phyloP scores from a whole-genome alignment of 495 filamentous ascomycete species.

The Penicillium cinerascens region DNA sequence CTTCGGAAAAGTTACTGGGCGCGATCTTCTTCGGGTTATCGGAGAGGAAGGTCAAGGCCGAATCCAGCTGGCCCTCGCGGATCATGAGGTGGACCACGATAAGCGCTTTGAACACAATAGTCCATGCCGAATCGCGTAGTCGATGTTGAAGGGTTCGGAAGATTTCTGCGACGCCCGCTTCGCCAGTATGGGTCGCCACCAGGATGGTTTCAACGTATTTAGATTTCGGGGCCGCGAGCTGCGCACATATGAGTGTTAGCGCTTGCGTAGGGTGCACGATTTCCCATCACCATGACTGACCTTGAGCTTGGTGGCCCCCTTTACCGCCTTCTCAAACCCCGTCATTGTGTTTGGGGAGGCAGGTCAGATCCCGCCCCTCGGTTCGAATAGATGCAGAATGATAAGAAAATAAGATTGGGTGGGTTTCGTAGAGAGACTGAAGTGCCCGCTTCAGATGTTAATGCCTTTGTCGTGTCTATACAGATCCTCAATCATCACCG shows the following conservation, averaged over 20 bases:
- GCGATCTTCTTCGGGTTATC: constrained; percentile 81
- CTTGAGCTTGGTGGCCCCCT: constrained; percentile 93
- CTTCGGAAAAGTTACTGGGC: constrained; percentile 87
- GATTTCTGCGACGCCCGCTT: constrained; percentile 93
- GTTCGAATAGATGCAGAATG: background rate
- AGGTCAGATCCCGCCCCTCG: constrained; percentile 5
- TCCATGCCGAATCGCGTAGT: constrained; percentile 95
- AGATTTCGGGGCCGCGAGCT: constrained; percentile 95
- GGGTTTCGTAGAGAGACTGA: constrained; percentile 7
- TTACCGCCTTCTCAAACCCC: constrained; percentile 89
- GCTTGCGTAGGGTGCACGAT: background rate
- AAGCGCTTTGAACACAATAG: constrained; percentile 89
- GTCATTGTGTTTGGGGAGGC: constrained; percentile 53
- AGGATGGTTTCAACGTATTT: constrained; percentile 99
- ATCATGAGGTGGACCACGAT: constrained; percentile 98
- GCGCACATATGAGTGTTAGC: constrained; percentile 10
- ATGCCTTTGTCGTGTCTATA: constrained; percentile 20
- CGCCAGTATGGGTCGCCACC: constrained; percentile 89
- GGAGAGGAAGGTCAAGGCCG: constrained; percentile 80
- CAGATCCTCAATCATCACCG: constrained; percentile 25
- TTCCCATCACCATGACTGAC: constrained; percentile 39
- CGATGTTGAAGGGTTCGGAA: constrained; percentile 87
- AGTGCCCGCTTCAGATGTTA: constrained; percentile 23
- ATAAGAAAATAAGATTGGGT: background rate
- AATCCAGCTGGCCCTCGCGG: constrained; percentile 85